phyloP scores from a whole-genome alignment of 139 green algal species.

The Auxenochlorella pyrenoidosa region DNA sequence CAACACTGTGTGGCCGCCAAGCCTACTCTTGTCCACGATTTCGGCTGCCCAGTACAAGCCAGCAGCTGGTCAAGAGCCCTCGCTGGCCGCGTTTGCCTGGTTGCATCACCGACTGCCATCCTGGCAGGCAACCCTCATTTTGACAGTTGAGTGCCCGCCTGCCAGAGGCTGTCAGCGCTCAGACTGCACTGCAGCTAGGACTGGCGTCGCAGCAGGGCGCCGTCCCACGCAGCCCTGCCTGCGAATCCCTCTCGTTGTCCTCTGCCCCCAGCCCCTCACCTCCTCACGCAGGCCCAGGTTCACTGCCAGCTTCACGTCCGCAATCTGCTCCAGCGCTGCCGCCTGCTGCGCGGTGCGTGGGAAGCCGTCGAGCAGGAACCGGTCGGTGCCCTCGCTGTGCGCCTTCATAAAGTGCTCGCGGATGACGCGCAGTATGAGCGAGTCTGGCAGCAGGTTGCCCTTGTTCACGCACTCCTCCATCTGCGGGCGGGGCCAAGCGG shows the following conservation, averaged over 20 bases:
- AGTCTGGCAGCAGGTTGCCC: conserved; percentile 90
- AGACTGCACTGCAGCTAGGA: too few relatives aligned
- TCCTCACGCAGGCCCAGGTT: conserved; percentile 93
- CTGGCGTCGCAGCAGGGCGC: too few relatives aligned
- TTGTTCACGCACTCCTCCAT: conserved; percentile 37
- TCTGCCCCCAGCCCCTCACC: conserved; percentile 18
- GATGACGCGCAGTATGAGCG: conserved; percentile 80
- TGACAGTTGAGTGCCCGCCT: too few relatives aligned
- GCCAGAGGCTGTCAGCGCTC: not conserved
- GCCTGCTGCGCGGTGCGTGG: conserved; percentile 83
- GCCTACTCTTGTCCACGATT: too few relatives aligned
- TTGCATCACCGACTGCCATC: too few relatives aligned
- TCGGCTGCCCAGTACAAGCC: too few relatives aligned
- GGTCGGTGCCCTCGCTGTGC: conserved; percentile 66
- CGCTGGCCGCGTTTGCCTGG: too few relatives aligned
- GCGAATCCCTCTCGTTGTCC: not conserved
- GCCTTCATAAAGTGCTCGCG: conserved; percentile 16
- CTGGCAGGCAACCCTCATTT: too few relatives aligned
- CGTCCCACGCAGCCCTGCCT: not conserved
- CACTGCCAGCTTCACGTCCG: conserved; percentile 81
- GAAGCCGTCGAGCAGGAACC: conserved; percentile 96
- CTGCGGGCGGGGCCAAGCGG: not conserved
- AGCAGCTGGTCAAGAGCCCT: too few relatives aligned
- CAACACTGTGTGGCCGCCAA: too few relatives aligned
- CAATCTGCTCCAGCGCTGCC: conserved; percentile 67